Conservation (phyloP, 2,329 filamentous ascomycete species). For the Fusarium nodosum region DNA sequence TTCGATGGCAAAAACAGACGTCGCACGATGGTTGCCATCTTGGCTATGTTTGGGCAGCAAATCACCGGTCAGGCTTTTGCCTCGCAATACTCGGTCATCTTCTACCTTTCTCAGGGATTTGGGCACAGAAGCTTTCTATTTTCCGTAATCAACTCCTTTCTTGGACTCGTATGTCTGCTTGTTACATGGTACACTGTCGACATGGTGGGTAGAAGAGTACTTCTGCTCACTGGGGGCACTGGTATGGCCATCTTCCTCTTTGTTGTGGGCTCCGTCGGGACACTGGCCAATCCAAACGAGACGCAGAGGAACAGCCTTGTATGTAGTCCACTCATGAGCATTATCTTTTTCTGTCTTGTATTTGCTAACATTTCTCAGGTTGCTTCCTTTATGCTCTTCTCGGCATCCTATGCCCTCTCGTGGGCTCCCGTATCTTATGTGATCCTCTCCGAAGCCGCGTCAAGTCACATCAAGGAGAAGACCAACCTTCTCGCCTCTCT, state of each 20-base stretch:
- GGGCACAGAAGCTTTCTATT: too few relatives aligned
- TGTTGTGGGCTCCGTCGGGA: background rate
- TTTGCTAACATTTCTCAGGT: background rate
- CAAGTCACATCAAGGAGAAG: background rate
- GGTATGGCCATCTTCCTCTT: background rate
- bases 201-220: too few relatives aligned
- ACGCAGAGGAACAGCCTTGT: background rate
- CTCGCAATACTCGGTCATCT: background rate
- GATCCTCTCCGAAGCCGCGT: too few relatives aligned
- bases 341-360: rapidly evolving
- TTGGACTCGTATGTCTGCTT: too few relatives aligned
- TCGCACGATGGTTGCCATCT: background rate
- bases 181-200: too few relatives aligned
- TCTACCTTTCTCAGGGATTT: too few relatives aligned
- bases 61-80: background rate
- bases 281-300: background rate
- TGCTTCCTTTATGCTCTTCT: background rate
- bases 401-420: too few relatives aligned
- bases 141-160: too few relatives aligned
- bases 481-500: background rate
- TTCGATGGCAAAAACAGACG: background rate
- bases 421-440: background rate
- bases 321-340: background rate
- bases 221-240: too few relatives aligned
- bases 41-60: background rate